These are phyloP conservation scores for Eimeria maxima DNA, from an alignment of 169 alveolate genomes.

Conservation along the genomic window DNA sequence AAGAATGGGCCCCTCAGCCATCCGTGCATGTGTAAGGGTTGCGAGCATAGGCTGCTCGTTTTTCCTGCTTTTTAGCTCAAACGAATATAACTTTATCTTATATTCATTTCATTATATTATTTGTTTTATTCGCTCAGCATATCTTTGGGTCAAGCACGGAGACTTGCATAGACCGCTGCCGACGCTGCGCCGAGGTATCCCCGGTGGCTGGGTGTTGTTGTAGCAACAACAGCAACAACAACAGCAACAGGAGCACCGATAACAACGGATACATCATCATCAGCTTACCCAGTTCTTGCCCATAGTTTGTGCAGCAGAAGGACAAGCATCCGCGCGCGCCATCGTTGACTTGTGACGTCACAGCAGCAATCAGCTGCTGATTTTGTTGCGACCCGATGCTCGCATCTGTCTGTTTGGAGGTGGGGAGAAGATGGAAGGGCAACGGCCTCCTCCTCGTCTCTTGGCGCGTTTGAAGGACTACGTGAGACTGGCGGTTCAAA, in stretches of 20 bases:
- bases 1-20: not conserved
- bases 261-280: not conserved
- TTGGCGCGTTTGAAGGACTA: not conserved
- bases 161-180: not conserved
- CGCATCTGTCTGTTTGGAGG: not conserved
- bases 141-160: not conserved
- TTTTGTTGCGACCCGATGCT: not conserved
- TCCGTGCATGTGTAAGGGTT: not conserved
- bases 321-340: not conserved
- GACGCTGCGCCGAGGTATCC: not conserved
- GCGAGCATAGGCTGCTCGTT: not conserved
- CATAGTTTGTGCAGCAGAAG: not conserved
- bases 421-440: not conserved
- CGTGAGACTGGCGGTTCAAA: not conserved
- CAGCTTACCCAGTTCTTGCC: not conserved
- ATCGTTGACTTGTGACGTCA: not conserved
- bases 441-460: not conserved
- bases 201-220: not conserved
- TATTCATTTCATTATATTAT: too few relatives aligned
- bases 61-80: not conserved
- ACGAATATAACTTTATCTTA: not conserved
- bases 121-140: not conserved
- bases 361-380: not conserved
- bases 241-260: slow-evolving; percentile 2
- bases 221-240: not conserved